These are phyloP conservation scores for Emergomyces pasteurianus DNA, from an alignment of 2,329 filamentous ascomycete genomes.

Conservation along the genomic window DNA sequence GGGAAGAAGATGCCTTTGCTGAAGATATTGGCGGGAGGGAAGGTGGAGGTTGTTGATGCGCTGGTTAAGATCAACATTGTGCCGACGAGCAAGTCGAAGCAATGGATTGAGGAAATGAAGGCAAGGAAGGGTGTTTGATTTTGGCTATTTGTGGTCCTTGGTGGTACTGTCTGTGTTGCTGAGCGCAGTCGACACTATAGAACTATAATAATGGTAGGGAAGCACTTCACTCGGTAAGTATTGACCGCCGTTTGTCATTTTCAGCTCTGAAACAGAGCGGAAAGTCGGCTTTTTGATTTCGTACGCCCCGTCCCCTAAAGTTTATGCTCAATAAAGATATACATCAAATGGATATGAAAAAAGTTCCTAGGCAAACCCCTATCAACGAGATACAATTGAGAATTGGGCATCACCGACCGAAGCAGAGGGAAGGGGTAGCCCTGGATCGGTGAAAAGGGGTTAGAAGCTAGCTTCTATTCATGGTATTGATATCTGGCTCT, in stretches of 20 bases:
- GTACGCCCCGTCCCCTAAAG: background rate
- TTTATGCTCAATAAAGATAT: background rate
- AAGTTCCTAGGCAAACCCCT: background rate
- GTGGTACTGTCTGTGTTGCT: background rate
- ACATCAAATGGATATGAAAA: background rate
- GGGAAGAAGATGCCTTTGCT: constrained; percentile 72
- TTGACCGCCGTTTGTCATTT: background rate
- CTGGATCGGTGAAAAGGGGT: too few species aligned
- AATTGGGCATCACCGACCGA: too few species aligned
- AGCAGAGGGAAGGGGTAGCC: too few species aligned
- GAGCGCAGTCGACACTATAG: background rate
- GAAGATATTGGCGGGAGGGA: constrained; percentile 62
- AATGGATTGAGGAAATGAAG: constrained; percentile 82
- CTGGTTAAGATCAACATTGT: constrained; percentile 73
- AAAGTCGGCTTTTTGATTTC: background rate
- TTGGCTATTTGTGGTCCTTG: background rate
- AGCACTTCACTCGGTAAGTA: background rate
- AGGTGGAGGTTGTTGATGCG: constrained; percentile 78
- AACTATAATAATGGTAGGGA: too few species aligned
- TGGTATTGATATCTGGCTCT: background rate
- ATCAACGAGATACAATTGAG: too few species aligned
- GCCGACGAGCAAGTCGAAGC: constrained; percentile 54
- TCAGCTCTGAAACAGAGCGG: background rate
- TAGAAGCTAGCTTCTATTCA: background rate
- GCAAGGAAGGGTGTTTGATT: constrained; percentile 41